Conservation (phyloP, 2,329 filamentous ascomycete genomes). For the Fusarium zealandicum region DNA sequence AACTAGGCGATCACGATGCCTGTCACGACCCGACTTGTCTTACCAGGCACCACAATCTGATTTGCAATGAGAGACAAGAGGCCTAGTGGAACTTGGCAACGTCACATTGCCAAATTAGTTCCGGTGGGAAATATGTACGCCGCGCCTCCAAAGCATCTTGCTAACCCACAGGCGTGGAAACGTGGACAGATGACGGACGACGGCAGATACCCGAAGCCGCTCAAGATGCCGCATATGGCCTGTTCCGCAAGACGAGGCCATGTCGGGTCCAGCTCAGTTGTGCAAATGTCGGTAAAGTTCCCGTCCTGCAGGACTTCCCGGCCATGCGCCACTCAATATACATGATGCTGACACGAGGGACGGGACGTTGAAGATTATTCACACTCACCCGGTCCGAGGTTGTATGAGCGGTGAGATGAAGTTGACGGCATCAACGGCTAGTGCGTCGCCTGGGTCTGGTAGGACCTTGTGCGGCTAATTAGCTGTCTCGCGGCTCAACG, state of each 20-base stretch:
- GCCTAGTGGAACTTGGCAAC: not conserved
- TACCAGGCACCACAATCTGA: not conserved
- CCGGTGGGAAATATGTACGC: not conserved
- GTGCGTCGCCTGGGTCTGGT: slow-evolving; percentile 23
- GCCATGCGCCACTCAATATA: slow-evolving; percentile 11
- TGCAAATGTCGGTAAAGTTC: not conserved
- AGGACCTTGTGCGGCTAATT: slow-evolving; percentile 32
- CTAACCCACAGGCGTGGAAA: slow-evolving; percentile 4
- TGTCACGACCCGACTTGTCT: not conserved
- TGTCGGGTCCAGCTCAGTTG: slow-evolving; percentile 9
- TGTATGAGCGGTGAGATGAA: slow-evolving; percentile 35
- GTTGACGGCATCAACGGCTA: slow-evolving; percentile 29
- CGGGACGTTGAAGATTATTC: slow-evolving; percentile 22
- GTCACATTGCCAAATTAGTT: slow-evolving; percentile 11
- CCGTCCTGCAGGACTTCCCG: slow-evolving; percentile 1
- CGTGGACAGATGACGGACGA: slow-evolving; percentile 1
- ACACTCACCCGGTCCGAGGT: slow-evolving; percentile 18
- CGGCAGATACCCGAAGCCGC: not conserved
- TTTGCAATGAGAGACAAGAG: not conserved
- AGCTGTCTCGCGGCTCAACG: slow-evolving; percentile 19
- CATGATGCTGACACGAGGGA: slow-evolving; percentile 22
- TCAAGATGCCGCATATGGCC: not conserved
- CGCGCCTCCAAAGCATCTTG: not conserved
- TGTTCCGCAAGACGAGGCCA: slow-evolving; percentile 10
- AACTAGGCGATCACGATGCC: not conserved